Base-by-base conservation (phyloP, 2,329 filamentous ascomycete genomes). In the Phialophora tarda region DNA sequence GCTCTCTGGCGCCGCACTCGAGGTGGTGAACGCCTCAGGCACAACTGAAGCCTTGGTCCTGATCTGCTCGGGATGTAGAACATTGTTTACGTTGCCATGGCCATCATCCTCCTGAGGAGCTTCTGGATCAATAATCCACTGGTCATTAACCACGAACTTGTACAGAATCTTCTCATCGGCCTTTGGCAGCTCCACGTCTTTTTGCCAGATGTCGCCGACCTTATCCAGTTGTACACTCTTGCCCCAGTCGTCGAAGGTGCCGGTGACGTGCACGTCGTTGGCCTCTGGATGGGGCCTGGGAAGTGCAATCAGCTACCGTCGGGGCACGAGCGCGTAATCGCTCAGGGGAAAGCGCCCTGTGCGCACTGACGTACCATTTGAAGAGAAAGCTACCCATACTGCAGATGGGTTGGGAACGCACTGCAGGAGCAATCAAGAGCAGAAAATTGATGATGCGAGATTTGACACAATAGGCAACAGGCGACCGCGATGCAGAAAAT, bases 71-170 rank as follows among this genome's bases (percentile, higher is more conserved):
- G 90, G 88, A 48, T 86, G 86, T 64, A 99, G 86, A 71, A 97
- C 88, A 87, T 98, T 98, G 85, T 98, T 98, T 74, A 93, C 84
- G 85, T 94, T 97, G 75, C 91, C 90, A 75, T 88, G 84, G 71
- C 86, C 85, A 83, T 97, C 94, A 75, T 88, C 87, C 81, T 97
- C 93, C 80, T 90, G 89, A 66, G 91, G 91, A 50, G 89, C 90
- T 66, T 88, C 88, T 74, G 89, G 87, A 80, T 97, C 93, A 77
- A 89, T 91, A 59, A 88, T 88, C 95, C 95, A 99, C 73, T 86
- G 87, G 73, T 91, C 92, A 85, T 99, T 92, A 72, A 97, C 94
- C 74, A 99, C 91, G 79, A 97, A 99, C 94, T 99, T 99, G 88
- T 97, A 99, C 76, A 89, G 89, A 73, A 96, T 89, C 82, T 95